Evolutionary conservation across 2,329 filamentous ascomycete species (phyloP), one percentile per base, ranked within the genome.

Genomic region (Cladosporium sp.): DNA sequence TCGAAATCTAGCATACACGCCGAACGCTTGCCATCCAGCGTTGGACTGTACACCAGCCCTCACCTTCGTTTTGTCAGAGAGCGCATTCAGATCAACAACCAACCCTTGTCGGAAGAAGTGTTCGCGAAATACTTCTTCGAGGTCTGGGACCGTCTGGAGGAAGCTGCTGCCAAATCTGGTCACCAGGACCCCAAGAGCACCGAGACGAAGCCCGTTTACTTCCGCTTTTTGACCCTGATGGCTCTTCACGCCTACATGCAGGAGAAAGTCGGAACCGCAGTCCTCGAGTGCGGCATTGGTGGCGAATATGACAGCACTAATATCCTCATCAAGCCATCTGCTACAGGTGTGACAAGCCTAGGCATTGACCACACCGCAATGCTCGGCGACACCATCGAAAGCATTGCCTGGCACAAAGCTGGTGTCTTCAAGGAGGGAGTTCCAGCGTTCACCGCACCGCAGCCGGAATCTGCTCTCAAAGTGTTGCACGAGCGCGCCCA

Each of bases 231-330:
- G 74, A 97, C 94, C 0, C 83, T 99, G 43, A 85, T 97, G 80
- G 93, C 93, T 1, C 87, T 96, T 72, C 93, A 96, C 73, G 85
- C 89, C 1, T 99, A 96, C 71, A 74, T 96, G 28, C 78, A 83
- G 57, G 90, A 95, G 75, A 89, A 89, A 0, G 88, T 97, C 0
- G 84, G 89, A 68, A 88, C 88, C 21, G 93, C 92, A 0, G 88
- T 98, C 11, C 85, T 98, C 36, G 95, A 99, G 79, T 96, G 92
- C 73, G 95, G 95, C 0, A 96, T 98, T 68, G 95, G 95, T 18
- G 95, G 93, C 58, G 92, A 97, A 79, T 93, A 93, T 73, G 94
- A 98, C 74, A 90, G 91, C 30, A 99, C 95, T 11, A 98, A 98
- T 74, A 86, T 98, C 25, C 78, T 99, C 6, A 81, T 84, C 13